These are phyloP conservation scores for Alternaria arborescens DNA, from an alignment of 2,329 filamentous ascomycete genomes.

Conservation along the genomic window DNA sequence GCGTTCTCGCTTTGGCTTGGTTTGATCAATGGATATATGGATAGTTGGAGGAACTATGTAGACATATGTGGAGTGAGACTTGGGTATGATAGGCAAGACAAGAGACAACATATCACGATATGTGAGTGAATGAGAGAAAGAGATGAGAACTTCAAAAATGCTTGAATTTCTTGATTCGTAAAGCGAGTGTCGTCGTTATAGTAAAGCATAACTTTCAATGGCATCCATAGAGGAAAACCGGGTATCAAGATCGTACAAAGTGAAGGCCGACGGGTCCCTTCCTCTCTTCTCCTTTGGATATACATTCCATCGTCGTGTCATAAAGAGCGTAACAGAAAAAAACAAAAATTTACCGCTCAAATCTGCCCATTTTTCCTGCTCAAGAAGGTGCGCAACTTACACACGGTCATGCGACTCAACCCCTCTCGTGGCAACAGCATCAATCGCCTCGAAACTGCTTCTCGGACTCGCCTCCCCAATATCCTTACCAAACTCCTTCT, in stretches of 20 bases:
- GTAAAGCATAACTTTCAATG: conserved; percentile 2
- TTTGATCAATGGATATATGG: neutral
- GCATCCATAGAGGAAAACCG: conserved; percentile 13
- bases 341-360: neutral
- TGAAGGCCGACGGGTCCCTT: conserved; percentile 12
- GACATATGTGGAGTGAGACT: neutral
- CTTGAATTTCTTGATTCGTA: neutral
- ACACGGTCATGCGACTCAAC: conserved; percentile 60
- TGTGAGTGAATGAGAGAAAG: neutral
- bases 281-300: neutral
- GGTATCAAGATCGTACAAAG: conserved; percentile 33
- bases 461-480: conserved; percentile 35
- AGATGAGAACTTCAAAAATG: neutral
- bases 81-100: neutral
- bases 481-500: conserved; percentile 45
- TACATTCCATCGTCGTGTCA: neutral
- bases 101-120: too few species aligned
- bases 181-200: conserved; percentile 6
- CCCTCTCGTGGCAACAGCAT: conserved; percentile 50
- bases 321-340: conserved; percentile 6
- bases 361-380: neutral
- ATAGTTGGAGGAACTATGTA: neutral
- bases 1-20: neutral
- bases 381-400: conserved; percentile 33
- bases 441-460: conserved; percentile 58